These are phyloP conservation scores for Aspergillus ruber DNA, from an alignment of 2,329 filamentous ascomycete genomes.

Conservation along the genomic window DNA sequence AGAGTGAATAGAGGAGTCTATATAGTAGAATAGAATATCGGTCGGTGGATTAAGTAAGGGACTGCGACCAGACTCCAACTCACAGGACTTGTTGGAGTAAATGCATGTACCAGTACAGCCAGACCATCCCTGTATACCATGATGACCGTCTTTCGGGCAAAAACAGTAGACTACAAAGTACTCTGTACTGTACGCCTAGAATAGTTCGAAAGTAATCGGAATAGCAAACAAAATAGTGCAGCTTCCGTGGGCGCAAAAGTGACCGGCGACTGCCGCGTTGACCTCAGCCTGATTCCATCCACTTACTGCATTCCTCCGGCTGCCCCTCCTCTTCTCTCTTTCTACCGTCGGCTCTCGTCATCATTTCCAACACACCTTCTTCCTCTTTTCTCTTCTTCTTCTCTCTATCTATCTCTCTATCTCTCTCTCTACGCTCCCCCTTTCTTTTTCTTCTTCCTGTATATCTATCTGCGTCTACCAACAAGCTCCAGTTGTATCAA, in stretches of 20 bases:
- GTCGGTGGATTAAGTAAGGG: too few relatives aligned
- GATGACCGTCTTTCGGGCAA: too few relatives aligned
- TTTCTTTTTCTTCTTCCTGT: not conserved
- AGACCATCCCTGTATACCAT: too few relatives aligned
- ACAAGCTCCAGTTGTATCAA: not conserved
- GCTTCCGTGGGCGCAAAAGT: conserved; percentile 2
- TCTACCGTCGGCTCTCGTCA: not conserved
- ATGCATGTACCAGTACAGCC: too few relatives aligned
- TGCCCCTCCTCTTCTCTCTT: conserved; percentile 8
- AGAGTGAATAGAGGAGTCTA: too few relatives aligned
- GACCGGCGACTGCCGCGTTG: conserved; percentile 11
- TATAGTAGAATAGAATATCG: too few relatives aligned
- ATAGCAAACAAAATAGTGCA: not conserved
- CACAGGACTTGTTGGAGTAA: too few relatives aligned
- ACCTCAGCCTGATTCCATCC: conserved; percentile 16
- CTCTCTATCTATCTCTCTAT: not conserved
- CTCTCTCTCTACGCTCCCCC: not conserved
- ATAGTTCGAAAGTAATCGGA: not conserved
- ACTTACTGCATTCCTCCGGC: conserved; percentile 10
- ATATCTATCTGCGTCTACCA: conserved; percentile 1
- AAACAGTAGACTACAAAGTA: too few relatives aligned
- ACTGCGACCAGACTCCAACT: too few relatives aligned
- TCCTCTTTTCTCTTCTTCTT: not conserved
- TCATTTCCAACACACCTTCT: conserved; percentile 4
- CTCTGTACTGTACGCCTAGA: too few relatives aligned